A percentile compares a stretch with the other conserved stretches of the same genome.
Conservation (phyloP, 805 yeast species). For the Saccharomycodes ludwigii region DNA sequence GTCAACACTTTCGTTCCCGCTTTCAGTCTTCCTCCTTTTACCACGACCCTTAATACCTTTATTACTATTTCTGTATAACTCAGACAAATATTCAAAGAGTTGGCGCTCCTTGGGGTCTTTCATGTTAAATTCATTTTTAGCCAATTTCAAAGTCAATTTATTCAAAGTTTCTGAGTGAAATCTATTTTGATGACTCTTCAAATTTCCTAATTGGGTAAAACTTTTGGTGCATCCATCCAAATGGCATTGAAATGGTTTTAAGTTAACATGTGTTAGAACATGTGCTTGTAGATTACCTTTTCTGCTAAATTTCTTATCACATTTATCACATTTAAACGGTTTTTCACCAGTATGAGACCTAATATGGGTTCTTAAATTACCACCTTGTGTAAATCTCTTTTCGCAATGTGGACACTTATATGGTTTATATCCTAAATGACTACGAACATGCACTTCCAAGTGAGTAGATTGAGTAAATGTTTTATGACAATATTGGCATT, state of each 20-base stretch:
- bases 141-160: slow-evolving; percentile 51
- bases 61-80: slow-evolving; percentile 76
- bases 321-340: slow-evolving; percentile 70
- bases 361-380: slow-evolving; percentile 75
- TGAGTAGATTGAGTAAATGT: slow-evolving; percentile 84
- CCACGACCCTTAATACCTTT: slow-evolving; percentile 92
- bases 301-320: slow-evolving; percentile 70
- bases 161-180: slow-evolving; percentile 68
- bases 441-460: slow-evolving; percentile 76
- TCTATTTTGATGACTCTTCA: slow-evolving; percentile 88
- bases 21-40: slow-evolving; percentile 26
- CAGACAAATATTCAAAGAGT: slow-evolving; percentile 64
- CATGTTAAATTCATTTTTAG: slow-evolving; percentile 43
- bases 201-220: slow-evolving; percentile 84
- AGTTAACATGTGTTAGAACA: slow-evolving; percentile 64
- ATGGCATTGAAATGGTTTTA: slow-evolving; percentile 68
- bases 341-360: slow-evolving; percentile 86
- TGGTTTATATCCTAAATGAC: slow-evolving; percentile 81
- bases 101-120: slow-evolving; percentile 44
- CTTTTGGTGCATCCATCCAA: slow-evolving; percentile 73
- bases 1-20: neutral
- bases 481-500: slow-evolving; percentile 68
- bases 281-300: slow-evolving; percentile 91
- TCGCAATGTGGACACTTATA: slow-evolving; percentile 69
- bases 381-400: slow-evolving; percentile 81